phyloP scores from a whole-genome alignment of 176 grass and related monocot genomes.

The Hordeum vulgare region DNA sequence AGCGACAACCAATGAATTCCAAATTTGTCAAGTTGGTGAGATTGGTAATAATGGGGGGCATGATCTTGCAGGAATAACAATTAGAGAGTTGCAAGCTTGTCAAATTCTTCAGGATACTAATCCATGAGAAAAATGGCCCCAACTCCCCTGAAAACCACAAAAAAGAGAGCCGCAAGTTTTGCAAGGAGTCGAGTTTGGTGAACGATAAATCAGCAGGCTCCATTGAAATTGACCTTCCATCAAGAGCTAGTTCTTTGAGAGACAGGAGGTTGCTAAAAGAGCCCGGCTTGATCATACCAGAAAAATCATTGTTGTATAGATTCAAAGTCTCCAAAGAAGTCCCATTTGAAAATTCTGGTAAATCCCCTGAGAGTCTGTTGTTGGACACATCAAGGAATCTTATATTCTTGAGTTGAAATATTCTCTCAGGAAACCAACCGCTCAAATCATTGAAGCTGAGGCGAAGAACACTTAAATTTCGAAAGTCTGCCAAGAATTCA shows the following conservation, averaged over 20 bases:
- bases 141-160: neutral
- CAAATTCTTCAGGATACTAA: neutral
- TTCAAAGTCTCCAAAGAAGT: neutral
- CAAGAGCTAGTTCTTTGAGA: neutral
- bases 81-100: neutral
- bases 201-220: neutral
- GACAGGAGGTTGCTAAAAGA: neutral
- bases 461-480: neutral
- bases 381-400: conserved; percentile 28
- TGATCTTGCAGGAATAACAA: neutral
- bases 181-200: neutral
- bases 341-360: neutral
- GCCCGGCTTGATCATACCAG: neutral
- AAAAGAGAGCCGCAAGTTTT: neutral
- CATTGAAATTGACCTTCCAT: neutral
- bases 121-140: neutral
- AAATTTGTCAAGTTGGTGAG: neutral
- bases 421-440: conserved; percentile 6
- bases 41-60: neutral
- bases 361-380: neutral
- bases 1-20: neutral
- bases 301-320: neutral
- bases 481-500: neutral
- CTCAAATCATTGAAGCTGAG: neutral
- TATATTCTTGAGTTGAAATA: conserved; percentile 24